Conservation (phyloP, 2,329 filamentous ascomycete genomes). For the Dissoconium aciculare region DNA sequence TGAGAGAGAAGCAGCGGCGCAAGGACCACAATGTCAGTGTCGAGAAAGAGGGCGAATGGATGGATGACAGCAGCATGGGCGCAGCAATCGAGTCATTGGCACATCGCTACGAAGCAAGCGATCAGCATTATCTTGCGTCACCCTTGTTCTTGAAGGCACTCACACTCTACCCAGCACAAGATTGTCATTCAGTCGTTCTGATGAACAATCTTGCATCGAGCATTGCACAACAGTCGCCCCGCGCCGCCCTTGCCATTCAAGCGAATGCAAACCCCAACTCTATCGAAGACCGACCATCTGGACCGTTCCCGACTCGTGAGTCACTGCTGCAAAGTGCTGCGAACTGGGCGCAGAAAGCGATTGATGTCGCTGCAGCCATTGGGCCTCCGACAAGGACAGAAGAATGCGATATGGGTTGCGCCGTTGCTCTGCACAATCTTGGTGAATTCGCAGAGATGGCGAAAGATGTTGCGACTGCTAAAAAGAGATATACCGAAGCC, state of each 20-base stretch:
- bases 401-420: conserved; percentile 74
- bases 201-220: conserved; percentile 73
- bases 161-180: conserved; percentile 45
- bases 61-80: conserved; percentile 57
- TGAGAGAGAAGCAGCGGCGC: conserved; percentile 59
- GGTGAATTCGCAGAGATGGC: conserved; percentile 69
- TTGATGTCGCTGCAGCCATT: conserved; percentile 51
- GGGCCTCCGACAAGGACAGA: conserved; percentile 50
- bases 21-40: conserved; percentile 36
- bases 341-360: conserved; percentile 66
- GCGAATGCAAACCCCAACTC: conserved; percentile 21
- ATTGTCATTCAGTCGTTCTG: conserved; percentile 66
- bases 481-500: conserved; percentile 53
- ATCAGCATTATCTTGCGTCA: conserved; percentile 65
- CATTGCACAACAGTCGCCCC: conserved; percentile 49
- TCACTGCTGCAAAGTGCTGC: conserved; percentile 54
- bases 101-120: conserved; percentile 57
- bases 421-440: conserved; percentile 71
- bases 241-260: conserved; percentile 19
- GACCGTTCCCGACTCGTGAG: conserved; percentile 37
- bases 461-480: conserved; percentile 50
- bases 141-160: conserved; percentile 79
- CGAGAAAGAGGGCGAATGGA: conserved; percentile 55
- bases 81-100: conserved; percentile 64
- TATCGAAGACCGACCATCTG: conserved; percentile 23